Evolutionary conservation across 2,329 filamentous ascomycete species (phyloP).

Genomic region (Colletotrichum sublineola): DNA sequence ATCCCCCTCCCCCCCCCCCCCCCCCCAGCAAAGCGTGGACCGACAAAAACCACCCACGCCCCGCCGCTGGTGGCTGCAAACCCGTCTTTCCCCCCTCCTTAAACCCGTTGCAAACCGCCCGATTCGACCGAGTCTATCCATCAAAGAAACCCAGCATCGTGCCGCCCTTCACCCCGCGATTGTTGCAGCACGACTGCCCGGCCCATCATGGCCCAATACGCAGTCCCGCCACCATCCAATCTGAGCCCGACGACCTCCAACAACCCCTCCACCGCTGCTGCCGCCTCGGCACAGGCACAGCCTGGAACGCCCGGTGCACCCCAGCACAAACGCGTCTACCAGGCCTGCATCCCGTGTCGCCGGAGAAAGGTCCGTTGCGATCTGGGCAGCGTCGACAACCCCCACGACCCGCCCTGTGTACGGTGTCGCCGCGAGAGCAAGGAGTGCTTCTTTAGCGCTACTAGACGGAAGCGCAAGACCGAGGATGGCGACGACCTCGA

Average conservation of each 20-base stretch:
- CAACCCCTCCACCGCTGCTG: constrained; percentile 41
- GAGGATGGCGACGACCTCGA: constrained; percentile 67
- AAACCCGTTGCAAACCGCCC: constrained; percentile 51
- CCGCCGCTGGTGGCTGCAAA: constrained; percentile 37
- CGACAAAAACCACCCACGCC: constrained; percentile 39
- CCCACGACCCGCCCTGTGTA: constrained; percentile 92
- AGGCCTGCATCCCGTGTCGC: constrained; percentile 73
- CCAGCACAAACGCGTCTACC: constrained; percentile 73
- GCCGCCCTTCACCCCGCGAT: constrained; percentile 37
- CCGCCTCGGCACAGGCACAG: constrained; percentile 24
- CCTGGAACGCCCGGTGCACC: constrained; percentile 34
- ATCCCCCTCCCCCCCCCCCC: constrained; percentile 8
- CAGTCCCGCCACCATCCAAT: constrained; percentile 39
- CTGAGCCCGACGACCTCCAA: constrained; percentile 40
- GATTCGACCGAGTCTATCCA: constrained; percentile 42
- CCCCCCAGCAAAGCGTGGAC: constrained; percentile 18
- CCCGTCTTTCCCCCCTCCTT: constrained; percentile 44
- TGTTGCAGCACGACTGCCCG: constrained; percentile 36
- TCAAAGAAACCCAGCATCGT: constrained; percentile 39
- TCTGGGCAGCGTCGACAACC: constrained; percentile 86
- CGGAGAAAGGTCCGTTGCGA: constrained; percentile 74
- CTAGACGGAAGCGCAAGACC: constrained; percentile 89
- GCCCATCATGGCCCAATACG: constrained; percentile 48
- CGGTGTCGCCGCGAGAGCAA: constrained; percentile 95
- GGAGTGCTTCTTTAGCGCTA: constrained; percentile 96